These are phyloP conservation scores for Theobroma cacao DNA, from an alignment of 345 rosid species.

Conservation along the genomic window DNA sequence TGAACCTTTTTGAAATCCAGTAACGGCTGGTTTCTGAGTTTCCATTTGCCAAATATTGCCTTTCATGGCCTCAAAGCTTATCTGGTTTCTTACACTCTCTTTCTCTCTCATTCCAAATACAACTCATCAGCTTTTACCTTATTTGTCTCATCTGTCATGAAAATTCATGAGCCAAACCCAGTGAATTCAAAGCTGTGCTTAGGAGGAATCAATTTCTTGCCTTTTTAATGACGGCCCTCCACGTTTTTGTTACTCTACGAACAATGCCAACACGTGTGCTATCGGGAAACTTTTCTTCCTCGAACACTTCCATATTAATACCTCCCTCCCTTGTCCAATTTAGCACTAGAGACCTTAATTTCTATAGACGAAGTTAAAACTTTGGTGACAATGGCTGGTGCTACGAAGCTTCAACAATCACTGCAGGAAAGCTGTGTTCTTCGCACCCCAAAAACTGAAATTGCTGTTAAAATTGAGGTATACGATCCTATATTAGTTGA, in stretches of 20 bases:
- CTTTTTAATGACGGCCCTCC: not conserved
- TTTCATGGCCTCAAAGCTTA: not conserved
- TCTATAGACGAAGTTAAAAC: not conserved
- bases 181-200: not conserved
- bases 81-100: not conserved
- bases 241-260: constrained; percentile 3
- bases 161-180: not conserved
- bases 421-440: not conserved
- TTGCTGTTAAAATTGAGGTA: constrained; percentile 6
- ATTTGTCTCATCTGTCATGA: not conserved
- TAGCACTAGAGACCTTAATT: not conserved
- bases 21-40: constrained; percentile 14
- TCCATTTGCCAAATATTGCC: not conserved
- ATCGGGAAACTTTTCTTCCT: not conserved
- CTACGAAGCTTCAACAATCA: not conserved
- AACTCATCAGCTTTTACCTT: constrained; percentile 3
- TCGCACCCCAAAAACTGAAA: not conserved
- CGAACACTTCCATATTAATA: not conserved
- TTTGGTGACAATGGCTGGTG: constrained; percentile 1
- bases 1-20: not conserved
- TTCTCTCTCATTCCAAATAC: not conserved
- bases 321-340: not conserved
- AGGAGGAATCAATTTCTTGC: constrained; percentile 3
- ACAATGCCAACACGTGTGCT: constrained; percentile 6
- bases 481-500: not conserved